These are phyloP conservation scores for Magnaporthales sp. DNA, from an alignment of 2,329 filamentous ascomycete species.

Conservation along the genomic window DNA sequence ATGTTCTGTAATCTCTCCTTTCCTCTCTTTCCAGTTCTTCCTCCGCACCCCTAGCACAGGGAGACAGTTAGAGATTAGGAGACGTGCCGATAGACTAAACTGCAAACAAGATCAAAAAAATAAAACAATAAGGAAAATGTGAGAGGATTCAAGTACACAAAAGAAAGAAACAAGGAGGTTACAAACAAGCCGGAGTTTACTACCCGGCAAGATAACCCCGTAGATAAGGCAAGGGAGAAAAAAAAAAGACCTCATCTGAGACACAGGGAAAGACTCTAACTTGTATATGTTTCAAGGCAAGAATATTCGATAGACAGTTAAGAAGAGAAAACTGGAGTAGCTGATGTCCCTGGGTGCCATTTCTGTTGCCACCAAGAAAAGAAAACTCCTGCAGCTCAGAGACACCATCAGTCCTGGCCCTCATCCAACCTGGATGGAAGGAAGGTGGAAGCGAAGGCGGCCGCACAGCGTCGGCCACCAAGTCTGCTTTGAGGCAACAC, in stretches of 20 bases:
- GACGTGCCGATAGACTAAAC: neutral
- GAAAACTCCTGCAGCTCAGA: neutral
- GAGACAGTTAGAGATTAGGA: neutral
- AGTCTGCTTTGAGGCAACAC: neutral
- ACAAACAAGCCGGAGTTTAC: neutral
- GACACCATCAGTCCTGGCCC: neutral
- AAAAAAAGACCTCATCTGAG: neutral
- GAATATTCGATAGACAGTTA: neutral
- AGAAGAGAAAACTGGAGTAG: neutral
- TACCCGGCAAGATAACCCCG: neutral
- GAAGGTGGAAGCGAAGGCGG: neutral
- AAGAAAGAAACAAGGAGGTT: neutral
- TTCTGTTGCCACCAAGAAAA: neutral
- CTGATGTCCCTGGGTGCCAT: neutral
- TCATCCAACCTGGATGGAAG: neutral
- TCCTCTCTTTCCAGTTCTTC: neutral
- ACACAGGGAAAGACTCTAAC: neutral
- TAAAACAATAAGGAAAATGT: neutral
- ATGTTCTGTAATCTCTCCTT: neutral
- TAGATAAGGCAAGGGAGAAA: neutral
- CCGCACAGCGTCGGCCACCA: neutral
- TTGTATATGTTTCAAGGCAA: neutral
- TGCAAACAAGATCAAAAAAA: neutral
- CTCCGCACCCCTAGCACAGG: neutral
- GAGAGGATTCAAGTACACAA: neutral